Evolutionary conservation across 2,329 filamentous ascomycete species (phyloP).

Genomic region (Penicillium digitatum): DNA sequence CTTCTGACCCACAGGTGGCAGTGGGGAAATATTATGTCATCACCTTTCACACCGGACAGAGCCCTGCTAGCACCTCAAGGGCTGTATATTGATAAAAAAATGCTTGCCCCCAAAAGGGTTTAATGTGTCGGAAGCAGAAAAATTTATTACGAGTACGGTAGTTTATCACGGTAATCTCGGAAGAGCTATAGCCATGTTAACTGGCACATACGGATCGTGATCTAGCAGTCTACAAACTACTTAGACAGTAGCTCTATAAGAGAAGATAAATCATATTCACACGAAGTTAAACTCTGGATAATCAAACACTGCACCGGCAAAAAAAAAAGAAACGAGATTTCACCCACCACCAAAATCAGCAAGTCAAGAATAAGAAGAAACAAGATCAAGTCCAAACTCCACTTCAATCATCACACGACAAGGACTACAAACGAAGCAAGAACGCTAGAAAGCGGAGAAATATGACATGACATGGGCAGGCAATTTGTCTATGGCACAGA

Average conservation of each 20-base stretch:
- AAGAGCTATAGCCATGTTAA: background rate
- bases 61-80: no score
- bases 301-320: conserved; percentile 11
- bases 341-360: background rate
- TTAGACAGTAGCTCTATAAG: background rate
- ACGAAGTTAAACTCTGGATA: conserved; percentile 18
- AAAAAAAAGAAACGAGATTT: background rate
- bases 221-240: background rate
- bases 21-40: conserved; percentile 13
- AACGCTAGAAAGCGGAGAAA: conserved; percentile 10
- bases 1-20: background rate
- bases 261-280: conserved; percentile 21
- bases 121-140: background rate
- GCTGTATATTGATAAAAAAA: no score
- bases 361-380: background rate
- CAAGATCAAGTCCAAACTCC: background rate
- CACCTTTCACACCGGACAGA: background rate
- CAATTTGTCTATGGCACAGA: conserved; percentile 21
- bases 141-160: background rate
- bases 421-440: background rate
- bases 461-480: conserved; percentile 13
- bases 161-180: background rate
- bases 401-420: conserved; percentile 1
- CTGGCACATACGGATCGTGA: background rate
- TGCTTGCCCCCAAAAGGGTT: background rate